Conservation (phyloP, 2,329 filamentous ascomycete genomes). For the Penicillium sp. region DNA sequence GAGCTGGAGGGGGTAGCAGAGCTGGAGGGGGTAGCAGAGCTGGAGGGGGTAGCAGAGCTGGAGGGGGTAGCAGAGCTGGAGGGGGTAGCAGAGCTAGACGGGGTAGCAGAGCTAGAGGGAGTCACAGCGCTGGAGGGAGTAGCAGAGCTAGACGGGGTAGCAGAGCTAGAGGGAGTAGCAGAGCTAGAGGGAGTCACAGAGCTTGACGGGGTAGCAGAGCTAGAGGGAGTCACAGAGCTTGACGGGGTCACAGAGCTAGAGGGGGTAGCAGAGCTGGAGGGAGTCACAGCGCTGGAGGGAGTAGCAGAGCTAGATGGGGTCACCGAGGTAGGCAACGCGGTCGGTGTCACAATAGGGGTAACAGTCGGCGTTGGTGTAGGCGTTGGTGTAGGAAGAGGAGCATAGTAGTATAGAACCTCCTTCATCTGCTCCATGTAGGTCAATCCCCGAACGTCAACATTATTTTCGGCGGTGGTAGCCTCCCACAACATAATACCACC, state of each 20-base stretch:
- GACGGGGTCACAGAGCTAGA: slow-evolving; percentile 9
- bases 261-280: background rate
- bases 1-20: background rate
- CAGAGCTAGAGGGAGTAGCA: background rate
- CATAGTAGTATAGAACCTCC: slow-evolving; percentile 37
- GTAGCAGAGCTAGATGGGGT: slow-evolving; percentile 4
- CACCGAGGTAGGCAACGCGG: background rate
- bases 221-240: background rate
- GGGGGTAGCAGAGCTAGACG: background rate
- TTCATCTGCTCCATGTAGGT: slow-evolving; percentile 47
- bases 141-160: background rate
- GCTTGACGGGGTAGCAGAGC: background rate
- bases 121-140: background rate
- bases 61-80: background rate
- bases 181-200: background rate
- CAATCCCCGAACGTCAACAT: slow-evolving; percentile 49
- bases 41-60: background rate
- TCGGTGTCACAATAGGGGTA: slow-evolving; percentile 10
- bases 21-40: background rate
- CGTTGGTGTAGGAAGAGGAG: slow-evolving; percentile 19
- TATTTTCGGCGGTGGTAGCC: slow-evolving; percentile 50
- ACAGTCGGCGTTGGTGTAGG: slow-evolving; percentile 17
- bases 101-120: slow-evolving; percentile 5
- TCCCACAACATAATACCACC: slow-evolving; percentile 64
- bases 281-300: background rate